Evolutionary conservation across 306 rosid genomes (phyloP), one percentile per base, ranked within the genome.

Genomic region (Arachis stenosperma): DNA sequence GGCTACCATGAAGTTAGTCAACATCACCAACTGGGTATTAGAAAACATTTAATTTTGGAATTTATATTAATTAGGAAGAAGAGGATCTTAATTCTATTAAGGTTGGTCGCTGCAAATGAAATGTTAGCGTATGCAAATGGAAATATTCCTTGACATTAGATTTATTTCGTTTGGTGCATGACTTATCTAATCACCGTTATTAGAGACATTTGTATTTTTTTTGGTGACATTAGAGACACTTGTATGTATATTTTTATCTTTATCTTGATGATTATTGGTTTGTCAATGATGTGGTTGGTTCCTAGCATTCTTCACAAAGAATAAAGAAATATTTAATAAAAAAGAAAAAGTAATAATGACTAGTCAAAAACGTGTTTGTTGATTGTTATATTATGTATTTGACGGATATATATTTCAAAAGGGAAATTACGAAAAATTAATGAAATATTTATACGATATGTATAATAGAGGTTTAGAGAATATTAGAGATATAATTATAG

Each of bases 271-370:
- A 33, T 33, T 39, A 22, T 61, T 39, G 12, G 33, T 56, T 75
- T 29, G 73, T 75, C 84, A 80, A 75, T 52, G 54, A 59, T 12
- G 47, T 11, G 55, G 51, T 70, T 64, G 77, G 61, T 73, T 50
- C 52, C 75, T 60, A 42, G 27, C 75, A 59, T 5, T 47, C 47
- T 3, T 39, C 39, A 50, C 8, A 58, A 41, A 4, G 33, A 9
- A 39, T 14, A n/a, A 50, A 15, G 5, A 52, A 40, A 74, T 9
- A 37, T 10, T 1, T 5, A 22, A 6, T 7, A 42, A 6, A 8
- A 42, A 1, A 42, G 46, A 6, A 42, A 6, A 5, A 42, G 0
- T 22, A 22, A 22, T 22, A 22, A 22, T 22, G 27, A 33, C 29
- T 8, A 46, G 27, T 60, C 5, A 0, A 54, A 42, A 54, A 54